A percentile compares a stretch with the other conserved stretches of the same genome.
These are phyloP conservation scores for Neurospora sp. DNA, from an alignment of 495 filamentous ascomycete genomes.

Conservation along the genomic window DNA sequence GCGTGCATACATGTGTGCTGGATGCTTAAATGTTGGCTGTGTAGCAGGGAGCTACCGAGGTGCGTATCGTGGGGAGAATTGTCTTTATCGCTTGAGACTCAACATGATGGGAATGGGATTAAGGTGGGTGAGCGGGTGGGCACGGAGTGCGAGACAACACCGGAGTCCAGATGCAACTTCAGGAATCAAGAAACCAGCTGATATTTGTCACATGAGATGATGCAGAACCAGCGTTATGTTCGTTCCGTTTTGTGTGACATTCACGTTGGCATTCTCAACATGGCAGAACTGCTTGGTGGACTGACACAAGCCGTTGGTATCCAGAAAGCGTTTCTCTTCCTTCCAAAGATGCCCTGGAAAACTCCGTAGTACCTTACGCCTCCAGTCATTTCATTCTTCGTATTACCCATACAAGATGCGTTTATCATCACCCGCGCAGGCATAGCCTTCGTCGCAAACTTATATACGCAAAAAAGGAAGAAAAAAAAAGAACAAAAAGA, in stretches of 20 bases:
- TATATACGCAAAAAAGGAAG: neutral
- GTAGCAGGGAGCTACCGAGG: neutral
- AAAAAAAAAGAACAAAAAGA: neutral
- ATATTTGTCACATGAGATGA: neutral
- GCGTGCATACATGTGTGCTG: neutral
- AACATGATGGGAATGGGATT: neutral
- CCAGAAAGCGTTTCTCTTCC: no score
- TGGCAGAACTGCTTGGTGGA: neutral
- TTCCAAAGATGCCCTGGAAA: neutral
- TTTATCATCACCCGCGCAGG: neutral
- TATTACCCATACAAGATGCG: neutral
- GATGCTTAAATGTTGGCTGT: neutral
- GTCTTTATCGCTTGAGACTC: neutral
- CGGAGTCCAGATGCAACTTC: neutral
- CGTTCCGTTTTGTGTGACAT: no score
- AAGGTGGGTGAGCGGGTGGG: neutral
- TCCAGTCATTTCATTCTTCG: neutral
- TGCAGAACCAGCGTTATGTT: neutral
- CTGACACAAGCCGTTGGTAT: no score
- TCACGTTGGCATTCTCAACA: neutral
- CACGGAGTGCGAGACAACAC: neutral
- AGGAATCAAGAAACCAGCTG: neutral
- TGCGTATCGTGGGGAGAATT: no score
- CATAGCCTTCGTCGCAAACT: neutral
- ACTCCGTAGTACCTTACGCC: neutral